Evolutionary conservation across 495 filamentous ascomycete species (phyloP).

Genomic region (Extremus antarcticus): DNA sequence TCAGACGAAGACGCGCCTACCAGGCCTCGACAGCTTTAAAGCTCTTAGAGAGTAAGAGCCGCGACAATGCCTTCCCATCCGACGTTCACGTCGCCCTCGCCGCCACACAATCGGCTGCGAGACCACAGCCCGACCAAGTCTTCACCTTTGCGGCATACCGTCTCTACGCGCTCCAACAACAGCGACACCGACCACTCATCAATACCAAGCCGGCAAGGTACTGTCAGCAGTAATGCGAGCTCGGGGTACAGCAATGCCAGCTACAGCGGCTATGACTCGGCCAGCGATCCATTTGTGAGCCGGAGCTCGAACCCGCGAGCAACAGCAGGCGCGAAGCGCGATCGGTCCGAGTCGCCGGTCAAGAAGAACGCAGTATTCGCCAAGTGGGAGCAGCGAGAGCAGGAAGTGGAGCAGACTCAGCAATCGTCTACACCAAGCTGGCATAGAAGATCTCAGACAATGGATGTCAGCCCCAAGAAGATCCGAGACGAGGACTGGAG

Average conservation of each 20-base stretch:
- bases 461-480: slow-evolving; percentile 18
- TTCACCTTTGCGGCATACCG: slow-evolving; percentile 17
- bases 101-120: slow-evolving; percentile 12
- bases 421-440: background rate
- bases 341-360: slow-evolving; percentile 17
- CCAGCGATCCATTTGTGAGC: slow-evolving; percentile 20
- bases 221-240: slow-evolving; percentile 14
- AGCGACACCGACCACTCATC: slow-evolving; percentile 19
- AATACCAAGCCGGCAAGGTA: slow-evolving; percentile 13
- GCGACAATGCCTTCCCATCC: slow-evolving; percentile 13
- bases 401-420: slow-evolving; percentile 8
- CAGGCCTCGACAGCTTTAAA: background rate
- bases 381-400: slow-evolving; percentile 22
- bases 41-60: background rate
- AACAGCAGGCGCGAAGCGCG: slow-evolving; percentile 10
- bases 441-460: background rate
- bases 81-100: slow-evolving; percentile 12
- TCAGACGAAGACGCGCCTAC: background rate
- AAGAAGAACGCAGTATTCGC: slow-evolving; percentile 20
- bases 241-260: slow-evolving; percentile 11
- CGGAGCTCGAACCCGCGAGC: background rate
- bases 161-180: slow-evolving; percentile 16
- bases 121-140: slow-evolving; percentile 13
- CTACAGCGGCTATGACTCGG: slow-evolving; percentile 19
- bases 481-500: slow-evolving; percentile 19